phyloP scores from a whole-genome alignment of 345 rosid species.

The Psidium guajava region DNA sequence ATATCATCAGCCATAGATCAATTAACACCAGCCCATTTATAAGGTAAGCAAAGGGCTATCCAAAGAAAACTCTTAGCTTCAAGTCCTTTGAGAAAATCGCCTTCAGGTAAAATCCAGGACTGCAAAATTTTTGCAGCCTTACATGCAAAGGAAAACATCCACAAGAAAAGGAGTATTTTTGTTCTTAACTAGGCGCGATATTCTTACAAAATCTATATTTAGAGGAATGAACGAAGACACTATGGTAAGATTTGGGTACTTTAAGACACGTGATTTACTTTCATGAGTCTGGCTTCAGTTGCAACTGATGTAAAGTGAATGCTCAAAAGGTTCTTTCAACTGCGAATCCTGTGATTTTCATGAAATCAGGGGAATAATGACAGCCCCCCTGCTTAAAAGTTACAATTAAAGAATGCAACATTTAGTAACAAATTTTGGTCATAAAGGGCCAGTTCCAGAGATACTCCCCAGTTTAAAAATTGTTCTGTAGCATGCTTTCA shows the following conservation, averaged over 20 bases:
- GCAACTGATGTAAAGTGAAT: background rate
- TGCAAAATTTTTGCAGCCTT: background rate
- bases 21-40: background rate
- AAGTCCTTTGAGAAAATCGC: background rate
- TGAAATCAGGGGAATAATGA: background rate
- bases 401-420: background rate
- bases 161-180: background rate
- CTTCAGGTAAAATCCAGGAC: background rate
- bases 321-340: background rate
- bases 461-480: background rate
- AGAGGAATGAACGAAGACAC: background rate
- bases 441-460: background rate
- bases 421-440: background rate
- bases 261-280: background rate
- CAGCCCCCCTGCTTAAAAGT: background rate
- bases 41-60: background rate
- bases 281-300: background rate
- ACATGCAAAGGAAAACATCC: background rate
- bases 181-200: background rate
- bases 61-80: background rate
- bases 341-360: background rate
- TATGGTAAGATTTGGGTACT: background rate
- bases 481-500: background rate
- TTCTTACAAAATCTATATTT: background rate
- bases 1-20: background rate